A percentile compares a stretch with the other conserved stretches of the same genome.
Evolutionary conservation across 805 yeast species (phyloP).

Genomic region (Wickerhamiella kazuoi): DNA sequence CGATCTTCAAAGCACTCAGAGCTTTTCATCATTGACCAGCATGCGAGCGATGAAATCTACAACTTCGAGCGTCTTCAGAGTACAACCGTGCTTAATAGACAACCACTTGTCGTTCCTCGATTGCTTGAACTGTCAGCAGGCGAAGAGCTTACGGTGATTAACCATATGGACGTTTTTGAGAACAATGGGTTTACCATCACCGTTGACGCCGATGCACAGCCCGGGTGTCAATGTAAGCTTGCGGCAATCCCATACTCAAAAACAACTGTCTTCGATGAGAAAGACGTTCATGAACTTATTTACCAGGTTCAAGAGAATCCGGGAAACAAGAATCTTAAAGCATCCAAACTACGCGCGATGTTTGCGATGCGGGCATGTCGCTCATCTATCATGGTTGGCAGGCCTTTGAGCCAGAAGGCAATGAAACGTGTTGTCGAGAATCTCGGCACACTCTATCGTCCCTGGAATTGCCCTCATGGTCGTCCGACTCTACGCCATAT

Average conservation of each 20-base stretch:
- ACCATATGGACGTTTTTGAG: slow-evolving; percentile 37
- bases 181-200: slow-evolving; percentile 61
- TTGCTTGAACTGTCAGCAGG: slow-evolving; percentile 48
- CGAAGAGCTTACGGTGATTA: slow-evolving; percentile 59
- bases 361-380: slow-evolving; percentile 94
- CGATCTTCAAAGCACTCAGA: slow-evolving; percentile 24
- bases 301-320: slow-evolving; percentile 43
- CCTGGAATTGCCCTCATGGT: slow-evolving; percentile 95
- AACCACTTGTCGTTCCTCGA: slow-evolving; percentile 47
- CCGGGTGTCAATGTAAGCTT: slow-evolving; percentile 41
- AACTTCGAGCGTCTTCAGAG: slow-evolving; percentile 61
- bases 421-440: slow-evolving; percentile 58
- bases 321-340: slow-evolving; percentile 30
- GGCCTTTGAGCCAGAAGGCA: slow-evolving; percentile 33
- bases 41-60: slow-evolving; percentile 90
- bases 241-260: slow-evolving; percentile 59
- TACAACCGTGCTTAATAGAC: slow-evolving; percentile 42
- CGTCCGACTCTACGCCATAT: slow-evolving; percentile 92
- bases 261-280: slow-evolving; percentile 40
- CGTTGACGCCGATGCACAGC: slow-evolving; percentile 31
- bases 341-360: slow-evolving; percentile 66
- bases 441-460: slow-evolving; percentile 60
- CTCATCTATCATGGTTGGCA: slow-evolving; percentile 86
- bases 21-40: slow-evolving; percentile 84
- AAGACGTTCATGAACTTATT: slow-evolving; percentile 62